phyloP scores from a whole-genome alignment of 208 protist species.

The Crithidia brevicula region DNA sequence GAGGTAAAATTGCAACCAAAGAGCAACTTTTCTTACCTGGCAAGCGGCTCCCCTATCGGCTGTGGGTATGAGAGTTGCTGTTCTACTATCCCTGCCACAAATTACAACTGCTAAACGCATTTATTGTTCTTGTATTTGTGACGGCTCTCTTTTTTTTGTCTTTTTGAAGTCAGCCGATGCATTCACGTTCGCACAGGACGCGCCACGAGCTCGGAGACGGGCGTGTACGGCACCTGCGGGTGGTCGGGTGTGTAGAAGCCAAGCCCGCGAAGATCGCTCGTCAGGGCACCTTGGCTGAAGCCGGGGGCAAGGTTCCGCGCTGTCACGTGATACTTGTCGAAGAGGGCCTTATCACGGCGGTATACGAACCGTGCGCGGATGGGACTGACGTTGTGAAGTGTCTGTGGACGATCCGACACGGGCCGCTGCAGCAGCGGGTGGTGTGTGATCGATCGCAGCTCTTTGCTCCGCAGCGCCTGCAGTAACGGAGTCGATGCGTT shows the following conservation, averaged over 20 bases:
- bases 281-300: constrained; percentile 79
- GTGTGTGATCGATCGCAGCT: constrained; percentile 68
- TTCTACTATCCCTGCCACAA: no score
- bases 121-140: no score
- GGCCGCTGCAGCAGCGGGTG: constrained; percentile 44
- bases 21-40: neutral
- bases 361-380: constrained; percentile 79
- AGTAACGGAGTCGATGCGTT: constrained; percentile 62
- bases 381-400: constrained; percentile 72
- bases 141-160: no score
- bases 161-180: no score
- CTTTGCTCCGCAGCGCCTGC: constrained; percentile 62
- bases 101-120: no score
- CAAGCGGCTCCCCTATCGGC: no score
- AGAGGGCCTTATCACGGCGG: constrained; percentile 85
- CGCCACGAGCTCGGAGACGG: constrained; percentile 11
- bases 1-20: no score
- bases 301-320: constrained; percentile 82
- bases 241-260: constrained; percentile 90
- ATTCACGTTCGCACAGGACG: neutral
- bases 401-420: constrained; percentile 60
- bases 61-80: no score
- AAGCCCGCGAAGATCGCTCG: constrained; percentile 77
- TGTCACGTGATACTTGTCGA: constrained; percentile 86
- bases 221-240: constrained; percentile 73